phyloP scores from a whole-genome alignment of 2,329 filamentous ascomycete species.

The Eutypa lata region DNA sequence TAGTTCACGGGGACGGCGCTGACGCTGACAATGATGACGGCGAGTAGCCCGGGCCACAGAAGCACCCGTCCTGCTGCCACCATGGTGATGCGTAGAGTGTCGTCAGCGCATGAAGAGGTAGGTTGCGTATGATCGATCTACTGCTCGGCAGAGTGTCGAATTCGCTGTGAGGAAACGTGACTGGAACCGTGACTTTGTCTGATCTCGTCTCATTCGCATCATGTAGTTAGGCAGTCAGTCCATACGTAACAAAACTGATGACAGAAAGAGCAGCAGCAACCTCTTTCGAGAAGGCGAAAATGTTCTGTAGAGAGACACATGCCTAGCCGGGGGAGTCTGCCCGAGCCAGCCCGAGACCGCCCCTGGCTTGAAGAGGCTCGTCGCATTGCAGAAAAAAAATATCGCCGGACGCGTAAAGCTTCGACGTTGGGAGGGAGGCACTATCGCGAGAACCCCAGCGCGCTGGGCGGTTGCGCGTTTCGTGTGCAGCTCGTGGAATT shows the following conservation, averaged over 20 bases:
- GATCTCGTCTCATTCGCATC: background rate
- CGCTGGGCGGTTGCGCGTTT: constrained; percentile 10
- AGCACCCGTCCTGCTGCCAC: constrained; percentile 8
- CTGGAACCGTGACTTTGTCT: too few species aligned
- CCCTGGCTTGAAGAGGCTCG: background rate
- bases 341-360: background rate
- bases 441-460: background rate
- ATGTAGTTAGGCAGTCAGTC: too few species aligned
- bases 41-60: constrained; percentile 5
- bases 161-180: too few species aligned
- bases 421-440: background rate
- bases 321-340: background rate
- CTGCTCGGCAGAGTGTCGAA: background rate
- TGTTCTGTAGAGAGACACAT: background rate
- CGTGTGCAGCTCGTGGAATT: constrained; percentile 15
- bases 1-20: constrained; percentile 40
- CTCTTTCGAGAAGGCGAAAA: background rate
- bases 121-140: background rate
- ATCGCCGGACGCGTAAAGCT: background rate
- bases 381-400: background rate
- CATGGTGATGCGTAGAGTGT: background rate
- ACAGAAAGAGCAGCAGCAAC: background rate
- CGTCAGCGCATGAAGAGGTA: background rate
- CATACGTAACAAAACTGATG: background rate
- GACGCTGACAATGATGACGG: constrained; percentile 30